A percentile compares a stretch with the other conserved stretches of the same genome.
Conservation (phyloP, 1,284 basidiomycete species). For the Apiotrichum mycotoxinovorans region DNA sequence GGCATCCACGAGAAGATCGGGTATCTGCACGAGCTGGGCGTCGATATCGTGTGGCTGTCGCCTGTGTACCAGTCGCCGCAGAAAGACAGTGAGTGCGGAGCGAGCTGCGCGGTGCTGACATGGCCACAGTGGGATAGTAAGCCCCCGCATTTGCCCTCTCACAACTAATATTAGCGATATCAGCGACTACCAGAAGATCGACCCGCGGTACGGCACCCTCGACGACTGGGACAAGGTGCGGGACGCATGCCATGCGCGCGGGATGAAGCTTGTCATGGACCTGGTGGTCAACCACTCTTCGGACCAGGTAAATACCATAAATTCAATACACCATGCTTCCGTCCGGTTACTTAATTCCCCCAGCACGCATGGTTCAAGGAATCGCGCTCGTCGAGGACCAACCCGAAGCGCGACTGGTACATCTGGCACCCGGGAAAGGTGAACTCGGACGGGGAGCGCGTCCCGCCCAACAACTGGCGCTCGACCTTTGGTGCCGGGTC, state of each 20-base stretch:
- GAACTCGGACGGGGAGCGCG: conserved; percentile 36
- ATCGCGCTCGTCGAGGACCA: conserved; percentile 43
- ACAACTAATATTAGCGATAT: conserved; percentile 24
- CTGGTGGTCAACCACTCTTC: conserved; percentile 52
- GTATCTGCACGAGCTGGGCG: conserved; percentile 52
- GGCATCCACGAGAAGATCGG: conserved; percentile 51
- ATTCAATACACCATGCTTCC: not conserved
- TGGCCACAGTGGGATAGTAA: conserved; percentile 2
- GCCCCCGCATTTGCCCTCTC: not conserved
- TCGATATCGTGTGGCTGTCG: conserved; percentile 51
- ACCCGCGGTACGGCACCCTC: conserved; percentile 51
- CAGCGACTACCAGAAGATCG: conserved; percentile 50
- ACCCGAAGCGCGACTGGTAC: conserved; percentile 53
- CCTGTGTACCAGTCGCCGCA: conserved; percentile 41
- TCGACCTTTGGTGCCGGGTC: conserved; percentile 48
- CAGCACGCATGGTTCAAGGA: conserved; percentile 33
- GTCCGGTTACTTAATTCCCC: conserved; percentile 16
- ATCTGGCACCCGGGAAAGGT: conserved; percentile 49
- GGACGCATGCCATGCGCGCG: conserved; percentile 42
- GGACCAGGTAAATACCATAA: conserved; percentile 31
- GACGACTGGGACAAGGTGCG: conserved; percentile 50
- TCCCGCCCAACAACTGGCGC: conserved; percentile 53
- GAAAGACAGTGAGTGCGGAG: conserved; percentile 22
- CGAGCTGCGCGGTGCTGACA: too few relatives aligned
- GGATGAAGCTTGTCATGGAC: conserved; percentile 52